phyloP scores from a whole-genome alignment of 1,284 basidiomycete genomes.

The Pascua guehoae region DNA sequence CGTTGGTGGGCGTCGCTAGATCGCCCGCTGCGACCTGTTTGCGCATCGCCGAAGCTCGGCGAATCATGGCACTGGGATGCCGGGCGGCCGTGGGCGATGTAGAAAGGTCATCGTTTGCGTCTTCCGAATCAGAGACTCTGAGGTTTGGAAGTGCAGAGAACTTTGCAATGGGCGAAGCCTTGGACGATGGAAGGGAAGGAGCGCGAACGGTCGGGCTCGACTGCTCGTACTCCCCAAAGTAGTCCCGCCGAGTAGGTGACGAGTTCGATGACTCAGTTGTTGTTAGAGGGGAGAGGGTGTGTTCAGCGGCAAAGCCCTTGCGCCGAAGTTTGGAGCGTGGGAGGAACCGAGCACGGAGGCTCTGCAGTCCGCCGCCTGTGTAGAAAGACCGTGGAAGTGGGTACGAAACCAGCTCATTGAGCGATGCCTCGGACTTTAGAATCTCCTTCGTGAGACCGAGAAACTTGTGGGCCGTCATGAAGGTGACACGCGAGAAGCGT shows the following conservation, averaged over 20 bases:
- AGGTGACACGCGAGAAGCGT: conserved; percentile 93
- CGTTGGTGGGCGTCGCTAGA: conserved; percentile 51
- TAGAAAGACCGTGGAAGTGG: conserved; percentile 89
- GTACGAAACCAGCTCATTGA: conserved; percentile 94
- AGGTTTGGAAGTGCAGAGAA: conserved; percentile 1
- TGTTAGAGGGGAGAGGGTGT: too few relatives aligned
- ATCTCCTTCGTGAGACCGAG: conserved; percentile 93
- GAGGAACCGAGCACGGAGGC: conserved; percentile 74
- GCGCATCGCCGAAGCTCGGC: conserved; percentile 36
- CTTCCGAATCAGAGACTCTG: neutral
- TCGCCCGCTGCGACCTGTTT: conserved; percentile 54
- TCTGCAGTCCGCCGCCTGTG: conserved; percentile 84
- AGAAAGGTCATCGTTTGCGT: neutral
- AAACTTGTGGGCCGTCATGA: conserved; percentile 87
- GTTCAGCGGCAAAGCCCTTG: too few relatives aligned
- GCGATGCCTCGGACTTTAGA: conserved; percentile 89
- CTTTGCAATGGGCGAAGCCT: conserved; percentile 23
- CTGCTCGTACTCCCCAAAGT: conserved; percentile 42
- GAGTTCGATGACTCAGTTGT: too few relatives aligned
- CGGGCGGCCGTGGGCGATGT: neutral
- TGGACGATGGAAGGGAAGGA: conserved; percentile 34
- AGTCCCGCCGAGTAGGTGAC: conserved; percentile 27
- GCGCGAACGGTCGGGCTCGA: conserved; percentile 39
- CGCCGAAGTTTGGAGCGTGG: too few relatives aligned
- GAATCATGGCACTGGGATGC: conserved; percentile 23